These are phyloP conservation scores for Salvia hispanica DNA, from an alignment of 257 asterid genomes.

Conservation along the genomic window DNA sequence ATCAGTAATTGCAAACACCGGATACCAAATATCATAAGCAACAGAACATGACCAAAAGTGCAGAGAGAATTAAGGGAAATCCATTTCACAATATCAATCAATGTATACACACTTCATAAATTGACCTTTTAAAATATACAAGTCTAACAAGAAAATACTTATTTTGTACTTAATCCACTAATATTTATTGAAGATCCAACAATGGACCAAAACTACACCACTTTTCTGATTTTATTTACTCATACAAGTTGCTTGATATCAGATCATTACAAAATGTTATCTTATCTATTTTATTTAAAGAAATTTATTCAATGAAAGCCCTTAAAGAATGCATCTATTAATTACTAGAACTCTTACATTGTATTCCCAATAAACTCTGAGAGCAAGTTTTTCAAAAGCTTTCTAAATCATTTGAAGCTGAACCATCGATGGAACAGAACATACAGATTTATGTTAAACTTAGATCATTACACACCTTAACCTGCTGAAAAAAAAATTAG, in stretches of 20 bases:
- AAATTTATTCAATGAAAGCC: not conserved
- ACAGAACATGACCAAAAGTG: not conserved
- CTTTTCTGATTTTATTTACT: not conserved
- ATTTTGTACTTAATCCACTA: not conserved
- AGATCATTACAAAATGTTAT: not conserved
- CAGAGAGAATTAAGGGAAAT: not conserved
- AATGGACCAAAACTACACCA: not conserved
- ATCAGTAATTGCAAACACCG: conserved; percentile 28
- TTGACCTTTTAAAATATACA: conserved; percentile 3
- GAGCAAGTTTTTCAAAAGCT: not conserved
- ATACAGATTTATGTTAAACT: not conserved
- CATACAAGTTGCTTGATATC: not conserved
- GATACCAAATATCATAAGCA: conserved; percentile 22
- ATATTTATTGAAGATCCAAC: not conserved
- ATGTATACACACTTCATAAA: not conserved
- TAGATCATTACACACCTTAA: not conserved
- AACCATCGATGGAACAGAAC: not conserved
- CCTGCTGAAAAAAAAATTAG: not conserved
- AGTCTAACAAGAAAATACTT: not conserved
- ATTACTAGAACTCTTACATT: not conserved
- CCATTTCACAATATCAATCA: not conserved
- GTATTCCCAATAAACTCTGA: not conserved
- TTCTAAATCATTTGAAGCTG: not conserved
- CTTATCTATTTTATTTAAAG: not conserved
- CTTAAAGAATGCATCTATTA: not conserved